Base-by-base conservation (phyloP, 805 yeast species). In the Tetrapisispora taiwanensis region DNA sequence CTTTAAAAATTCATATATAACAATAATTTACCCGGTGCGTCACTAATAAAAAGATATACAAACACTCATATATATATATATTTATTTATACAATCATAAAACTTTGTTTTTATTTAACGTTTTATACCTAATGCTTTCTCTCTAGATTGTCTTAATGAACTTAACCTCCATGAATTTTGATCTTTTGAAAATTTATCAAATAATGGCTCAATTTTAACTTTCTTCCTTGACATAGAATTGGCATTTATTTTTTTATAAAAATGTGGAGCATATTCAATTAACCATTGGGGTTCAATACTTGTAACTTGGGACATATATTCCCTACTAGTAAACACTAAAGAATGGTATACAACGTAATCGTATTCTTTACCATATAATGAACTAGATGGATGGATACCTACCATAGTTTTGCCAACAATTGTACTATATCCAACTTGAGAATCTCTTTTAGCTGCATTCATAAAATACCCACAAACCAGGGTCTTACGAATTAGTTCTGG, bases 231-330 rank as follows among this genome's bases (percentile, higher is more conserved):
- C 46, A 70, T 73, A 53, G 77, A 73, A 47, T 67, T 60, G 2
- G 74, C 70, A 53, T 78, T 84, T 0, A 79, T 73, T 15, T 71
- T 73, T 56, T 76, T 76, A 71, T 82, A 90, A 62, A 81, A 87
- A 36, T 75, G 78, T 3, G 89, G 86, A 7, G 89, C 87, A 39
- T 57, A 49, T 61, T 81, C 75, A 39, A 77, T 65, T 28, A 90
- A 67, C 95, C 95, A 85, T 49, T 71, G 72, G 0, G 95, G 84
- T 42, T 87, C 88, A 30, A 92, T 77, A n/a, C 75, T 74, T 15
- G 89, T 83, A 26, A 83, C 80, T 53, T 87, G 87, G 45, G 92
- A 84, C 95, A 90, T 87, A 57, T 84, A 92, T 69, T 90, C 97
- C 56, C 80, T 79, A 14, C 84, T 75, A 0, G 98, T 90, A 51